phyloP scores from a whole-genome alignment of 1,284 basidiomycete species.

The Austroboletus rostrupii region DNA sequence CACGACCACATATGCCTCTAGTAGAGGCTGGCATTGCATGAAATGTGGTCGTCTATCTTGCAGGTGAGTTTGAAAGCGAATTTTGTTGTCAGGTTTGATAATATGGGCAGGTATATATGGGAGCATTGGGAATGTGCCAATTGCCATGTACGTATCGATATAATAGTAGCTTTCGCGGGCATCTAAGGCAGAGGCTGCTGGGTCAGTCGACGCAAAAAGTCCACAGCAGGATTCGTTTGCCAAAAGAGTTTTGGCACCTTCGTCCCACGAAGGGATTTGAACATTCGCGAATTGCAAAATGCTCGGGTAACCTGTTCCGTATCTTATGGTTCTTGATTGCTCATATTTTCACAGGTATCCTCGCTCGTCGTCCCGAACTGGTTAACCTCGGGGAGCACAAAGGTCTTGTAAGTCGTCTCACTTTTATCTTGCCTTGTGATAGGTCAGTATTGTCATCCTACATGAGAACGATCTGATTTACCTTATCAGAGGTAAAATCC shows the following conservation, averaged over 20 bases:
- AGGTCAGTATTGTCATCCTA: slow-evolving; percentile 33
- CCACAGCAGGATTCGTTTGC: slow-evolving; percentile 21
- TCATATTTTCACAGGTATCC: slow-evolving; percentile 30
- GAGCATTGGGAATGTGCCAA: slow-evolving; percentile 63
- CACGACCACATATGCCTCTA: slow-evolving; percentile 51
- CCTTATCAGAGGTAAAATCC: slow-evolving; percentile 53
- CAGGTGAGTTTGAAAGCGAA: slow-evolving; percentile 42
- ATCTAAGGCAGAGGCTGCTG: not conserved
- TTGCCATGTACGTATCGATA: slow-evolving; percentile 34
- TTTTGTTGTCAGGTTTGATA: slow-evolving; percentile 7
- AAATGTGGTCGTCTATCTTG: slow-evolving; percentile 67
- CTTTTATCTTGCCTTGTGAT: slow-evolving; percentile 46
- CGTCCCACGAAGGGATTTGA: slow-evolving; percentile 24
- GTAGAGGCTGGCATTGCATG: slow-evolving; percentile 66
- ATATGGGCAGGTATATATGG: slow-evolving; percentile 56
- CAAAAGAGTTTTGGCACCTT: slow-evolving; percentile 43
- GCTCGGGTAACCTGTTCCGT: slow-evolving; percentile 22
- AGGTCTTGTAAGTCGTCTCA: slow-evolving; percentile 34
- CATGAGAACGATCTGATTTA: not conserved
- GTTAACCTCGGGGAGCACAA: slow-evolving; percentile 29
- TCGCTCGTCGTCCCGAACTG: slow-evolving; percentile 18
- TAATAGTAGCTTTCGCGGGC: not conserved
- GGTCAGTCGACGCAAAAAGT: slow-evolving; percentile 16
- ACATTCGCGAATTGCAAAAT: slow-evolving; percentile 29
- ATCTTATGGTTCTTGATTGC: not conserved